Evolutionary conservation across 2,329 filamentous ascomycete genomes (phyloP), one percentile per base, ranked within the genome.

Genomic region (Aspergillus bombycis): DNA sequence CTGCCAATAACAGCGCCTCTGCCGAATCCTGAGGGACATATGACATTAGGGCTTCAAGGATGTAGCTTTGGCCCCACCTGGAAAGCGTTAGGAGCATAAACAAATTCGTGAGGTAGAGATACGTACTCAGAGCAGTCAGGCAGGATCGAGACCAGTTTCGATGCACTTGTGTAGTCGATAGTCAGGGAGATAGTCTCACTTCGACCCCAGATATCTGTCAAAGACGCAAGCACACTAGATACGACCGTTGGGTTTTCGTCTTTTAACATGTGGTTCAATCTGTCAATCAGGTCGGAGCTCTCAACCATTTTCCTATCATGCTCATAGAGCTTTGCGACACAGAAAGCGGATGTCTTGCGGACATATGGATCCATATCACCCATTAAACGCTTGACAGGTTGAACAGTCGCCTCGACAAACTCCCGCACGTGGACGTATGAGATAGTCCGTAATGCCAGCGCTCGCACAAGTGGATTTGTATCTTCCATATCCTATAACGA

Each of bases 1-100:
- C 95, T 12, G 95, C 95, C 46, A 99, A 85, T 19, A 99, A 84
- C 8, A 93, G 85, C 5, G 95, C 94, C 79, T 99, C 95, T 43
- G 89, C 86, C 0, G 90, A 90, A 72, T 98, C 94, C 78, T 96
- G 93, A 7, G 95, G 95, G 16, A 98, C 91, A 75, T 98, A 99
- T 26, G 94, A 95, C 91, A 98, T 98, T 72, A 99, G 85, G 23
- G 95, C 94, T 80, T 99, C 95, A 10, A 99, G 86, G 61, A 99
- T 98, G 77, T 99, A 99, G 26, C 94, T 97, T 82, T 99, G 95
- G 48, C 95, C 94, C 95, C 95, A 99, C 85, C 92, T 96, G 69
- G 64, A 43, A 50, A 46, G 57, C 16, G 60, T 70, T 66, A 72
- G 67, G 38, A 52, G 30, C 8, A 21, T n/a, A 60, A 36, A 3